Evolutionary conservation across 2,329 filamentous ascomycete species (phyloP), one percentile per base, ranked within the genome.

Genomic region (Penicillium sp.): DNA sequence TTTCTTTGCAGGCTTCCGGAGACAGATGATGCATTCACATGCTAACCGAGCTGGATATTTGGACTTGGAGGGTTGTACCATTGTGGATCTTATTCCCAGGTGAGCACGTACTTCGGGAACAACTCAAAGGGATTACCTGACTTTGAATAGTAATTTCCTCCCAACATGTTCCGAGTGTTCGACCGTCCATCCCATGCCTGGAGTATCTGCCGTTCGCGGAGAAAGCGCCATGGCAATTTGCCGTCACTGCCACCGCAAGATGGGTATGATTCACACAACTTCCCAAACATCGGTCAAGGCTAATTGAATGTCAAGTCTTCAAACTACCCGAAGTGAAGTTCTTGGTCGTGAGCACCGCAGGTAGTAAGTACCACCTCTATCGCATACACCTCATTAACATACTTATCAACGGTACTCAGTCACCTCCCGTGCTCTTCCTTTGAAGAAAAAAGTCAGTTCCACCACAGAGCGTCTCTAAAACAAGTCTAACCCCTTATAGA

Each of bases 141-240:
- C 21, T 21, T 41, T n/a, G 16, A 42, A 43, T 49, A 91, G 88
- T 70, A 85, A 84, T 38, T 93, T 95, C 73, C 74, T 88, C 28
- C 90, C 90, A 15, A 92, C 88, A 0, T 95, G 90, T 69, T 80
- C 82, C 1, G 80, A 82, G 64, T 95, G 90, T 72, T 94, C 89
- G 28, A 88, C 85, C 0, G 64, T 83, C 1, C 83, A 85, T 56
- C 80, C 81, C 4, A 67, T 70, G 8, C 79, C 81, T 16, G 88
- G 88, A 0, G 79, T 94, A 31, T 79, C 86, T 15, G 85, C 88
- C 4, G 87, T 93, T 6, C 81, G 87, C 24, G 89, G 88, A 42
- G 88, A 93, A 54, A 83, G 83, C 16, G 82, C 84, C 21, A 85
- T 85, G 64, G 88, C 90, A 53, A 81, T 90, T 34, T 95, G 90